Conservation (phyloP, 2,329 filamentous ascomycete species). For the Cordyceps cateniannulata region DNA sequence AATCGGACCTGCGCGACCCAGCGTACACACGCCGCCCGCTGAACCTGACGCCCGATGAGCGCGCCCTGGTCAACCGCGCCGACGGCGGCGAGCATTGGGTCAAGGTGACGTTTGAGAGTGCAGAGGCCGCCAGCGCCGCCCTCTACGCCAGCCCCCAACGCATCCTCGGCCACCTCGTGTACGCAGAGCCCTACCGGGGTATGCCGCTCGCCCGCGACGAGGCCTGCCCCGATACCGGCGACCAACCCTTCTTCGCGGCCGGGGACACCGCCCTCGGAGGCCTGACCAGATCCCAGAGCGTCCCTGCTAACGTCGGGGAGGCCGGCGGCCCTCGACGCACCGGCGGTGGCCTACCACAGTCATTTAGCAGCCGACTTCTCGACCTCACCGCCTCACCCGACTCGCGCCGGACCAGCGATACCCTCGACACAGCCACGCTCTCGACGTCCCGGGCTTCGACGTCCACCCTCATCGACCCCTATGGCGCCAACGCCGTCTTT, state of each 20-base stretch:
- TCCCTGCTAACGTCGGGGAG: slow-evolving; percentile 24
- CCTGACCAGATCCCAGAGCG: slow-evolving; percentile 28
- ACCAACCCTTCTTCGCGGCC: not conserved
- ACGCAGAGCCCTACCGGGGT: slow-evolving; percentile 63
- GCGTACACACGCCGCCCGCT: slow-evolving; percentile 56
- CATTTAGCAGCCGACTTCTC: slow-evolving; percentile 32
- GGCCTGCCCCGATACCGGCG: slow-evolving; percentile 44
- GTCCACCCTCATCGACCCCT: slow-evolving; percentile 35
- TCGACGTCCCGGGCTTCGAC: slow-evolving; percentile 38
- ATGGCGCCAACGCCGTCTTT: slow-evolving; percentile 7
- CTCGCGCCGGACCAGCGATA: slow-evolving; percentile 47
- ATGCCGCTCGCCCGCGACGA: slow-evolving; percentile 58
- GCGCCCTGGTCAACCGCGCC: slow-evolving; percentile 72
- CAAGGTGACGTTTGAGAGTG: slow-evolving; percentile 73
- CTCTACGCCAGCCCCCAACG: slow-evolving; percentile 64
- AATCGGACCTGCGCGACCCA: slow-evolving; percentile 66
- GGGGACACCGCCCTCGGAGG: slow-evolving; percentile 28
- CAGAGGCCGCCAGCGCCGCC: slow-evolving; percentile 63
- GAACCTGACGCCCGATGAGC: slow-evolving; percentile 64
- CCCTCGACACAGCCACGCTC: slow-evolving; percentile 51
- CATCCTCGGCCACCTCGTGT: slow-evolving; percentile 63
- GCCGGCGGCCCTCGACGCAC: slow-evolving; percentile 24
- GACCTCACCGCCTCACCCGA: slow-evolving; percentile 32
- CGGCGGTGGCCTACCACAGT: slow-evolving; percentile 27
- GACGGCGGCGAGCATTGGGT: slow-evolving; percentile 89